A percentile compares a stretch with the other conserved stretches of the same genome.
phyloP scores from a whole-genome alignment of 768 basidiomycete species.

The Amanita subjunquillea region DNA sequence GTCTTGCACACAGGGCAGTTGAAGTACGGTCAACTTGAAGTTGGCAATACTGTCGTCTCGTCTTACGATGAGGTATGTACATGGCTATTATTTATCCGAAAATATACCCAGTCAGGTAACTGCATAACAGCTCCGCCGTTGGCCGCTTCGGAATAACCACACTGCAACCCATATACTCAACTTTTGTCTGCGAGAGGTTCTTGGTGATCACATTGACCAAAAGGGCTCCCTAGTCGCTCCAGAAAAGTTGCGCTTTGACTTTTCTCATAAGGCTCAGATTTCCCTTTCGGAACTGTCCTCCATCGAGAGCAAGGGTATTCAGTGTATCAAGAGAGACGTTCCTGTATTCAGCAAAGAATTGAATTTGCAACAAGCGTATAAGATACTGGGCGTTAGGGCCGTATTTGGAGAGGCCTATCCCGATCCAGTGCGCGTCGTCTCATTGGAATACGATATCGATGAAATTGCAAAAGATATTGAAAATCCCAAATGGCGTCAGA shows the following conservation, averaged over 20 bases:
- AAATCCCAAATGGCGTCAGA: conserved; percentile 84
- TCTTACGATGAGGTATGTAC: conserved; percentile 81
- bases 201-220: conserved; percentile 97
- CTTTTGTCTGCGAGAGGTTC: conserved; percentile 81
- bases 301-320: conserved; percentile 76
- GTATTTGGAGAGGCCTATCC: conserved; percentile 98
- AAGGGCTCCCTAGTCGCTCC: conserved; percentile 97
- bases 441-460: conserved; percentile 79
- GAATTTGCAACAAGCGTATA: conserved; percentile 62
- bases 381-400: conserved; percentile 89
- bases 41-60: conserved; percentile 76
- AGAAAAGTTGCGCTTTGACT: conserved; percentile 94
- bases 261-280: conserved; percentile 90
- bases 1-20: conserved; percentile 87
- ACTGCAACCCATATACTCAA: conserved; percentile 99
- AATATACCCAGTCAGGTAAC: conserved; percentile 1
- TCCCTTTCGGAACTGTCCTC: conserved; percentile 62
- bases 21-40: conserved; percentile 75
- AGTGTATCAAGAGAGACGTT: conserved; percentile 88
- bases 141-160: conserved; percentile 96
- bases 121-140: conserved; percentile 62
- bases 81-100: neutral
- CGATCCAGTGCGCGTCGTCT: conserved; percentile 93
- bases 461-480: conserved; percentile 79
- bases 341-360: conserved; percentile 85